phyloP scores from a whole-genome alignment of 2,329 filamentous ascomycete genomes.

The Lachnellula hyalina region DNA sequence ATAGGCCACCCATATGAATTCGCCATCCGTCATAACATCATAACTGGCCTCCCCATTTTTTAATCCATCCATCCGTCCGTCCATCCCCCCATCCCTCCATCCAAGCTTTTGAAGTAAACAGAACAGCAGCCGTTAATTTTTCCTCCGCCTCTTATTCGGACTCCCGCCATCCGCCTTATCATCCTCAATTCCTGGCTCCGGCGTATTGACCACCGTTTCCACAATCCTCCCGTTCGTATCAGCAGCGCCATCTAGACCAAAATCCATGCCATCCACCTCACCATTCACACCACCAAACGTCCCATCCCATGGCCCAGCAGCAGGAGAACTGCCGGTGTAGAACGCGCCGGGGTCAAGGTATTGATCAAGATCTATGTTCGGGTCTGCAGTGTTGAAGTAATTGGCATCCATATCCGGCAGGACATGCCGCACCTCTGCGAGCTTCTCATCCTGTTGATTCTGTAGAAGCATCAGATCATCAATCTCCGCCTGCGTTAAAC shows the following conservation, averaged over 20 bases:
- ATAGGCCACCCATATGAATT: not conserved
- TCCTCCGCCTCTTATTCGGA: slow-evolving; percentile 24
- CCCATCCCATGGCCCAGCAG: slow-evolving; percentile 1
- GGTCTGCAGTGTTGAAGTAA: slow-evolving; percentile 31
- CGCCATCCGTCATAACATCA: not conserved
- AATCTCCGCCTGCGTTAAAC: slow-evolving; percentile 67
- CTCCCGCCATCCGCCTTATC: slow-evolving; percentile 15
- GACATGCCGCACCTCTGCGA: slow-evolving; percentile 67
- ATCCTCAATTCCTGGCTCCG: slow-evolving; percentile 3
- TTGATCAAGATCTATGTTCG: slow-evolving; percentile 45
- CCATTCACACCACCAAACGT: slow-evolving; percentile 14
- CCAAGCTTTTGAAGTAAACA: not conserved
- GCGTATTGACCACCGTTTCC: slow-evolving; percentile 17
- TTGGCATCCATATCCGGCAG: slow-evolving; percentile 62
- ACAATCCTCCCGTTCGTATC: slow-evolving; percentile 17
- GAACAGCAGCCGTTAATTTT: slow-evolving; percentile 11
- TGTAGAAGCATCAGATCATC: slow-evolving; percentile 75
- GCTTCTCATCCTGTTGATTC: slow-evolving; percentile 69
- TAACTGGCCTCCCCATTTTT: not conserved
- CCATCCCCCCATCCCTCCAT: too few species aligned
- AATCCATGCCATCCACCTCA: slow-evolving; percentile 23
- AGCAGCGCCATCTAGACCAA: slow-evolving; percentile 30
- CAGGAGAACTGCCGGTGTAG: slow-evolving; percentile 26
- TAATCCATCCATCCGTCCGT: too few species aligned
- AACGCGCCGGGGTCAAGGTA: slow-evolving; percentile 42